Evolutionary conservation across 176 grass and related monocot genomes (phyloP).

Genomic region (Bothriochloa decipiens): DNA sequence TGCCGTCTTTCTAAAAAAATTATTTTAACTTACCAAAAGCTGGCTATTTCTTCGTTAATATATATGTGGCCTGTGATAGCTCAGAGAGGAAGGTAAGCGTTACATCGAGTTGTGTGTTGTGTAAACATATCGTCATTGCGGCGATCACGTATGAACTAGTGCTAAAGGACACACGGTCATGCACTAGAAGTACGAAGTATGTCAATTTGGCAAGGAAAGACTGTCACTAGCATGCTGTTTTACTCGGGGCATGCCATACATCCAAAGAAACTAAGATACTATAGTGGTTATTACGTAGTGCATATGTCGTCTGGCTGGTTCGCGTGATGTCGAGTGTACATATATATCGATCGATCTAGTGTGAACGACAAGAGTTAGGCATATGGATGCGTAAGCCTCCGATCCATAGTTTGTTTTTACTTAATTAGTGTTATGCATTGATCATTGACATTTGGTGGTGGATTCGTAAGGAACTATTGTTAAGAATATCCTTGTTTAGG

Average conservation of each 20-base stretch:
- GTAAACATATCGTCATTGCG: background rate
- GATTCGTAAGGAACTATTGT: background rate
- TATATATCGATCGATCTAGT: background rate
- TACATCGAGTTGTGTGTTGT: too few relatives aligned
- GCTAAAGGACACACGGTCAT: background rate
- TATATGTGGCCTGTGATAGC: too few relatives aligned
- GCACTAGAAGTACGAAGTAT: background rate
- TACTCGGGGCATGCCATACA: background rate
- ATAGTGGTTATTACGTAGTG: background rate
- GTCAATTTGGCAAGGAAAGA: background rate
- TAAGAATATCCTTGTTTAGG: background rate
- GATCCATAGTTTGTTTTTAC: too few relatives aligned
- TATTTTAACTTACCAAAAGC: too few relatives aligned
- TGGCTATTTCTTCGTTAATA: too few relatives aligned
- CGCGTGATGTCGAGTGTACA: background rate
- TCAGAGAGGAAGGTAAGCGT: too few relatives aligned
- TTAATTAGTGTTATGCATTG: background rate
- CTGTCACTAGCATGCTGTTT: background rate
- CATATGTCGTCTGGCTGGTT: background rate
- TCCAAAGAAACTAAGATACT: background rate
- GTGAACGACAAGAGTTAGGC: slow-evolving; percentile 7
- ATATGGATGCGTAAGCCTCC: background rate
- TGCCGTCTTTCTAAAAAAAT: too few relatives aligned
- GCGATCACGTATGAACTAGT: background rate
- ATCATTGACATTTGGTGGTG: background rate